Conservation (phyloP, 1,139 yeast species). For the Geotrichum carabidarum region DNA sequence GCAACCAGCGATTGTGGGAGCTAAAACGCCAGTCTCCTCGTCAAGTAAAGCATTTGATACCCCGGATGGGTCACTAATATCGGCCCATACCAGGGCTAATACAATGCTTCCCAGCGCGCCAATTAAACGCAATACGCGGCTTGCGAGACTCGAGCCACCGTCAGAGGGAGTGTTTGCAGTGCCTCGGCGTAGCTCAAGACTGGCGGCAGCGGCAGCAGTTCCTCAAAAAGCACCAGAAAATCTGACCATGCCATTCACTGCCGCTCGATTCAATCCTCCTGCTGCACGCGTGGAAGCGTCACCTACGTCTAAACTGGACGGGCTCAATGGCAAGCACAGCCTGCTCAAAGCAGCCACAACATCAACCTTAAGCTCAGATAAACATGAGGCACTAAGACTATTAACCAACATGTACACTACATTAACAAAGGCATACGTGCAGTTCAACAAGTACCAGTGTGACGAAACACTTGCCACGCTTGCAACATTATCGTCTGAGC, state of each 20-base stretch:
- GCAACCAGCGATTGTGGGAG: background rate
- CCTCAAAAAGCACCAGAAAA: background rate
- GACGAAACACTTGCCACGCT: conserved; percentile 71
- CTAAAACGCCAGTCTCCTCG: background rate
- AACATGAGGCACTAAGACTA: conserved; percentile 13
- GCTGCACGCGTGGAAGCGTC: background rate
- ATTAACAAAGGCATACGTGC: conserved; percentile 62
- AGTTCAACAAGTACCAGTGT: conserved; percentile 68
- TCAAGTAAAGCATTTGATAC: conserved; percentile 5
- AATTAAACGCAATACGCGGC: conserved; percentile 2
- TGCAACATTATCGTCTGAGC: conserved; percentile 57
- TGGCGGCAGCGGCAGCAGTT: conserved; percentile 12
- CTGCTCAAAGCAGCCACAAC: conserved; percentile 9
- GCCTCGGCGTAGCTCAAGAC: conserved; percentile 14
- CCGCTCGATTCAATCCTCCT: conserved; percentile 2
- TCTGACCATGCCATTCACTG: background rate
- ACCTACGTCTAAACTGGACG: conserved; percentile 1
- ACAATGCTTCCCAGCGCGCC: conserved; percentile 11
- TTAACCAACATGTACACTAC: conserved; percentile 52
- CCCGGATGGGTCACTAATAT: conserved; percentile 2
- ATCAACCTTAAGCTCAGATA: conserved; percentile 4
- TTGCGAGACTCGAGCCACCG: background rate
- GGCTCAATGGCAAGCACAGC: conserved; percentile 3
- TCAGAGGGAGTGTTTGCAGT: conserved; percentile 1
- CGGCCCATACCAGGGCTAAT: conserved; percentile 1